These are phyloP conservation scores for Yarrowia yakushimensis DNA, from an alignment of 805 yeast genomes.

Conservation along the genomic window DNA sequence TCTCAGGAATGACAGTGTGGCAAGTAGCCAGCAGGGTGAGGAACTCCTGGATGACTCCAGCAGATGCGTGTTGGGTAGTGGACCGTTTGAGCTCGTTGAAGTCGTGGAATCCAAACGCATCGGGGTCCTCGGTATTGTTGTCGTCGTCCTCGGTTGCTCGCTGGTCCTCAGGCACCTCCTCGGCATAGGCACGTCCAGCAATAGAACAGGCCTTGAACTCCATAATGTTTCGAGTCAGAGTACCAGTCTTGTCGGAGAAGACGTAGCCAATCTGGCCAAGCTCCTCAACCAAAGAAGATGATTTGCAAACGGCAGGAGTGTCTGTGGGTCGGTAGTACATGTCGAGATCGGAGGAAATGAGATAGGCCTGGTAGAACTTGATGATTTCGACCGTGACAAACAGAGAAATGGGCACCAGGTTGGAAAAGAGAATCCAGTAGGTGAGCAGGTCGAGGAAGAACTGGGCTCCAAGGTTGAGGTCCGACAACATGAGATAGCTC, in stretches of 20 bases:
- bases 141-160: constrained; percentile 72
- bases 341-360: constrained; percentile 92
- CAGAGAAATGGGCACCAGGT: constrained; percentile 93
- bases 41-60: constrained; percentile 63
- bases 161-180: constrained; percentile 86
- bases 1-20: constrained; percentile 96
- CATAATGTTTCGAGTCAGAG: constrained; percentile 93
- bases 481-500: constrained; percentile 64
- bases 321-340: constrained; percentile 84
- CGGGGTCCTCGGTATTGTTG: constrained; percentile 45
- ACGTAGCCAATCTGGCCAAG: constrained; percentile 95
- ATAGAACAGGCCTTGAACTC: constrained; percentile 91
- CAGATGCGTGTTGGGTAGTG: constrained; percentile 39
- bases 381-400: constrained; percentile 95
- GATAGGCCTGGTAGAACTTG: constrained; percentile 90
- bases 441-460: constrained; percentile 88
- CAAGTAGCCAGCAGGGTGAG: constrained; percentile 83
- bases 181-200: constrained; percentile 86
- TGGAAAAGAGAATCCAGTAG: constrained; percentile 93
- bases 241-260: constrained; percentile 96
- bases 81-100: constrained; percentile 58
- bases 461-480: constrained; percentile 61
- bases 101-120: constrained; percentile 59
- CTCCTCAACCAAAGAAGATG: constrained; percentile 94
- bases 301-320: constrained; percentile 91